Conservation (phyloP, 2,329 filamentous ascomycete genomes). For the Fusarium odoratissimum region DNA sequence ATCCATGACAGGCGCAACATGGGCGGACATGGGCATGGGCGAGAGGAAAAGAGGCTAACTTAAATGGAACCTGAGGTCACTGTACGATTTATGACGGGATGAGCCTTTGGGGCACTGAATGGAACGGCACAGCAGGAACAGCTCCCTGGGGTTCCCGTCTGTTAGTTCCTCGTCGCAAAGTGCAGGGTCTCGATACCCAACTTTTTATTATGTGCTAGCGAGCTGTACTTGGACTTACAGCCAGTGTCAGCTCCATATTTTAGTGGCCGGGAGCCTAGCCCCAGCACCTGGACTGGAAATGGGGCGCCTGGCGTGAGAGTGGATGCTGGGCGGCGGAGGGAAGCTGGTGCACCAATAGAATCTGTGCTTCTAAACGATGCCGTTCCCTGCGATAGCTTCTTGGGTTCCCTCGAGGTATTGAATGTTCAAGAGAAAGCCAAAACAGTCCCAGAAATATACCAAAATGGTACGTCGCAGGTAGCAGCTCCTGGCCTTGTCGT, state of each 20-base stretch:
- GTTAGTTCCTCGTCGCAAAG: conserved; percentile 4
- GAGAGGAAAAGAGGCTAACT: conserved; percentile 2
- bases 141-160: neutral
- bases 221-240: neutral
- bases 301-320: conserved; percentile 37
- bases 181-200: conserved; percentile 3
- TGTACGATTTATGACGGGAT: conserved; percentile 23
- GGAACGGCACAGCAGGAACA: conserved; percentile 18
- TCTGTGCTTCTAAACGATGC: neutral
- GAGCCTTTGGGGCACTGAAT: neutral
- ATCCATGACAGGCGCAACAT: conserved; percentile 1
- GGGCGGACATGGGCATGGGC: neutral
- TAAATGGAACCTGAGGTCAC: neutral
- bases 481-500: neutral
- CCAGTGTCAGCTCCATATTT: conserved; percentile 11
- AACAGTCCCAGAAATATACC: neutral
- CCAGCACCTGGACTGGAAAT: conserved; percentile 1
- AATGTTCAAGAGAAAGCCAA: neutral
- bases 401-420: neutral
- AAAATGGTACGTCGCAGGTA: neutral
- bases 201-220: neutral
- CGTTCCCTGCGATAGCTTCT: neutral
- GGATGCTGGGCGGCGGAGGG: conserved; percentile 16
- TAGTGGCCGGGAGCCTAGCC: conserved; percentile 1
- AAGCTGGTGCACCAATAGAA: conserved; percentile 19